phyloP scores from a whole-genome alignment of 495 filamentous ascomycete genomes.

The Penicillium simplicissimum region DNA sequence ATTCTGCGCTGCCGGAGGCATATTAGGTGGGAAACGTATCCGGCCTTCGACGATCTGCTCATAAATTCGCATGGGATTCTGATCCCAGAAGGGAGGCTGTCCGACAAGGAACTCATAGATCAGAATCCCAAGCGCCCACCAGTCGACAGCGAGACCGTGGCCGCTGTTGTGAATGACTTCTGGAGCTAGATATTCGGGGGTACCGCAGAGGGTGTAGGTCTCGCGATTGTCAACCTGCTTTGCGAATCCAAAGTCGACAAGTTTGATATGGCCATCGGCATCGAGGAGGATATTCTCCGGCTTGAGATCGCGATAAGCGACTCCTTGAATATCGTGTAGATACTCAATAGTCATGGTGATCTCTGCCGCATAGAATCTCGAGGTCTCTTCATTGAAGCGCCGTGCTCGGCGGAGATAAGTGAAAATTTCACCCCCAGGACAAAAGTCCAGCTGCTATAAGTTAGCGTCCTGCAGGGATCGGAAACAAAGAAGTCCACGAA shows the following conservation, averaged over 20 bases:
- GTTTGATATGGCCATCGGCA: conserved; percentile 87
- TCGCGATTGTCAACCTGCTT: conserved; percentile 65
- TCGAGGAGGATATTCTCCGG: conserved; percentile 95
- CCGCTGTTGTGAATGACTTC: conserved; percentile 96
- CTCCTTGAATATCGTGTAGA: conserved; percentile 77
- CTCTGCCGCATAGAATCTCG: conserved; percentile 93
- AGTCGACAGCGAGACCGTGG: conserved; percentile 95
- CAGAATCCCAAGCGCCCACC: conserved; percentile 96
- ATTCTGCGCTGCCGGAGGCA: conserved; percentile 75
- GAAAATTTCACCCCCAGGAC: conserved; percentile 94
- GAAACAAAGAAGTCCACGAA: conserved; percentile 3
- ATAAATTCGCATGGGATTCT: conserved; percentile 95
- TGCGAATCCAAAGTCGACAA: conserved; percentile 98
- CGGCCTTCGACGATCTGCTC: conserved; percentile 59
- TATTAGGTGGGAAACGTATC: conserved; percentile 43
- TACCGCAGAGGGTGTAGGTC: conserved; percentile 96
- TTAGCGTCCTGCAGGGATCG: conserved; percentile 22
- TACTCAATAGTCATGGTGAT: conserved; percentile 91
- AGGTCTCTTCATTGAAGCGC: conserved; percentile 81
- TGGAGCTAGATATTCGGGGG: conserved; percentile 93
- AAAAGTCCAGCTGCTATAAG: conserved; percentile 69
- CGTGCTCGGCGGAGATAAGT: conserved; percentile 84
- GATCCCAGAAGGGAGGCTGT: conserved; percentile 96
- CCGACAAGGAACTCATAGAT: conserved; percentile 96
- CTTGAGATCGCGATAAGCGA: conserved; percentile 95